Percentiles rank a stretch among this genome's conserved stretches.
phyloP scores from a whole-genome alignment of 176 grass and related monocot genomes.

The Saccharum officinarum region DNA sequence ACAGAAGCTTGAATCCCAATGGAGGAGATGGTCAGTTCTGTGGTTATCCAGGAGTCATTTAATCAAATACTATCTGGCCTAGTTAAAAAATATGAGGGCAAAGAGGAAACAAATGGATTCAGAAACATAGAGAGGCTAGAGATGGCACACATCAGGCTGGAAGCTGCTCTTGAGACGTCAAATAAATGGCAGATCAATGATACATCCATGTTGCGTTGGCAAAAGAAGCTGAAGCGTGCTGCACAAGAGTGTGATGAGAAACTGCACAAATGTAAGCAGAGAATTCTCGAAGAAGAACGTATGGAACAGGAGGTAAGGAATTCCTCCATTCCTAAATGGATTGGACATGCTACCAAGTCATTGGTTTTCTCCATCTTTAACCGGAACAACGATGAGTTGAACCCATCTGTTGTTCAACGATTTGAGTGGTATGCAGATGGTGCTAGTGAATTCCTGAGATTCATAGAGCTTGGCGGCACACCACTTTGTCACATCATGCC shows the following conservation, averaged over 20 bases:
- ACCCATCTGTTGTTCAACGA: neutral
- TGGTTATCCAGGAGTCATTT: neutral
- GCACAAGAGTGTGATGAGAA: conserved; percentile 3
- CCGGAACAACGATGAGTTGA: neutral
- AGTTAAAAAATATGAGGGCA: neutral
- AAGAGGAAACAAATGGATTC: too few relatives aligned
- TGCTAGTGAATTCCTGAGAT: conserved; percentile 6
- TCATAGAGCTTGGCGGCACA: neutral
- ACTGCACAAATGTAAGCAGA: neutral
- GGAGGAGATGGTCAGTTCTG: neutral
- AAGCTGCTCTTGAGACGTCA: conserved; percentile 15
- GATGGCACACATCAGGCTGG: conserved; percentile 25
- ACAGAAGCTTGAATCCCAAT: neutral
- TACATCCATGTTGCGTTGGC: neutral
- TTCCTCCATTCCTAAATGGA: neutral
- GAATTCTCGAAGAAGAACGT: neutral
- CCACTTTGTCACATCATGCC: neutral
- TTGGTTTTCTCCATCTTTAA: neutral
- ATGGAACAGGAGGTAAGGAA: neutral
- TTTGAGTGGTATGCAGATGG: conserved; percentile 21
- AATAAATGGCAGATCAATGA: neutral
- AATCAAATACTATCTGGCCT: neutral
- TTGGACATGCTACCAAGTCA: neutral
- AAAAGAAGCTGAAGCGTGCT: conserved; percentile 14
- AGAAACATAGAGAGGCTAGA: conserved; percentile 9